A percentile compares a stretch with the other conserved stretches of the same genome.
Conservation (phyloP, 768 basidiomycete species). For the Coprinopsis cinerea region DNA sequence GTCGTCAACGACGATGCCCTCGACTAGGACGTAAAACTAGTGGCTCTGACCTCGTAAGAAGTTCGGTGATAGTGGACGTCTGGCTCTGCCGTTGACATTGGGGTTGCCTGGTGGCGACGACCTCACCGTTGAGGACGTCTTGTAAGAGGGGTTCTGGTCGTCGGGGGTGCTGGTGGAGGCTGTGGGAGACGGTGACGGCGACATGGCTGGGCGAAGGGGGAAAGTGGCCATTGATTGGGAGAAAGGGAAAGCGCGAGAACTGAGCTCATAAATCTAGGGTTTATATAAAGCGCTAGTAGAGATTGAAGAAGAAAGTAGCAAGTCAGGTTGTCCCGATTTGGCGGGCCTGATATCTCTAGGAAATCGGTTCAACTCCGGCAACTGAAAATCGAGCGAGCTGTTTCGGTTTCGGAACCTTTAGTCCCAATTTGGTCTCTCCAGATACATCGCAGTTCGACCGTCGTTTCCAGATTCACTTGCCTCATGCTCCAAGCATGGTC, state of each 20-base stretch:
- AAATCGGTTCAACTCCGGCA: not conserved
- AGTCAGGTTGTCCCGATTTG: not conserved
- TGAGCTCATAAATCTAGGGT: constrained; percentile 4
- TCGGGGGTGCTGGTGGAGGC: constrained; percentile 40
- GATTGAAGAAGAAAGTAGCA: not conserved
- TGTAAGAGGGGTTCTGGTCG: constrained; percentile 34
- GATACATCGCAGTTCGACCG: not conserved
- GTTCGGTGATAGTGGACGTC: constrained; percentile 59
- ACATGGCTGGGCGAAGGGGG: constrained; percentile 44
- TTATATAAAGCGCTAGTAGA: constrained; percentile 5
- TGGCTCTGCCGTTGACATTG: constrained; percentile 29
- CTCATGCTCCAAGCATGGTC: constrained; percentile 3
- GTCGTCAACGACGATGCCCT: constrained; percentile 2
- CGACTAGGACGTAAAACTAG: not conserved
- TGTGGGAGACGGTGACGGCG: constrained; percentile 49
- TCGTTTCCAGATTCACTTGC: constrained; percentile 7
- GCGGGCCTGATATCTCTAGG: no score
- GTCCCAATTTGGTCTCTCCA: not conserved
- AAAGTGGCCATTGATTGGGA: constrained; percentile 29
- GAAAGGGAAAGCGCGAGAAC: constrained; percentile 15
- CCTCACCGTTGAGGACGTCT: constrained; percentile 20
- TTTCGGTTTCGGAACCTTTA: not conserved
- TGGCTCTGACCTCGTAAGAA: constrained; percentile 48
- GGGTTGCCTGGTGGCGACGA: constrained; percentile 25
- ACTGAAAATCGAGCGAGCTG: not conserved